Evolutionary conservation across 208 protist genomes (phyloP), one percentile per base, ranked within the genome.

Genomic region (Phytomonas sp.): DNA sequence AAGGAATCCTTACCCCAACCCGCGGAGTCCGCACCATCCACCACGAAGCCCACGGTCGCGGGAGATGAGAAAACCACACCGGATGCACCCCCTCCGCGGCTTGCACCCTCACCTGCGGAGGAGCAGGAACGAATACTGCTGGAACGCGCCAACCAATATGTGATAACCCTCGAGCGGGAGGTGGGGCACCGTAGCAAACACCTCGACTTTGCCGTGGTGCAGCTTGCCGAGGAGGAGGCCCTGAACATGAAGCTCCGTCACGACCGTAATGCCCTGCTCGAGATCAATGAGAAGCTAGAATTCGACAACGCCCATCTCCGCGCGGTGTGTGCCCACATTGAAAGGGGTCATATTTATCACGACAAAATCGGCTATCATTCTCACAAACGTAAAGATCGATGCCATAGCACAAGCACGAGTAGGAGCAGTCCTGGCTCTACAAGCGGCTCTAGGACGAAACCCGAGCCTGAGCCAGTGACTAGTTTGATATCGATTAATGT

Each of bases 71-170:
- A 49, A n/a, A 33, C 60, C 1, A 32, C 60, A 16, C 71, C 31
- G 5, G 32, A 16, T 10, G 31, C 26, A 7, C 26, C 72, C n/a
- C 31, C 65, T 8, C 60, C 49, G 29, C 30, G 40, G n/a, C 37
- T 42, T 10, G 26, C 40, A 33, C 32, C 56, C 14, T 49, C 75
- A 0, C 62, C 72, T 5, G 67, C 52, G 10, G 59, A 79, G 6
- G 75, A 78, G 49, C 70, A 72, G 34, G 77, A 86, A 30, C 66
- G 36, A 40, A 66, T 81, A 36, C 79, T 89, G 23, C 63, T 89
- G 33, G 71, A 79, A n/a, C 73, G 80, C 59, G 84, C 84, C 11
- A 81, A 78, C 42, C 70, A 78, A 60, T 89, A 89, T 65, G 84
- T 89, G 10, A 71, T 72, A 70, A 61, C 66, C 26, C 70, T 89